Base-by-base conservation (phyloP, 2,329 filamentous ascomycete species). In the Onygena corvina region DNA sequence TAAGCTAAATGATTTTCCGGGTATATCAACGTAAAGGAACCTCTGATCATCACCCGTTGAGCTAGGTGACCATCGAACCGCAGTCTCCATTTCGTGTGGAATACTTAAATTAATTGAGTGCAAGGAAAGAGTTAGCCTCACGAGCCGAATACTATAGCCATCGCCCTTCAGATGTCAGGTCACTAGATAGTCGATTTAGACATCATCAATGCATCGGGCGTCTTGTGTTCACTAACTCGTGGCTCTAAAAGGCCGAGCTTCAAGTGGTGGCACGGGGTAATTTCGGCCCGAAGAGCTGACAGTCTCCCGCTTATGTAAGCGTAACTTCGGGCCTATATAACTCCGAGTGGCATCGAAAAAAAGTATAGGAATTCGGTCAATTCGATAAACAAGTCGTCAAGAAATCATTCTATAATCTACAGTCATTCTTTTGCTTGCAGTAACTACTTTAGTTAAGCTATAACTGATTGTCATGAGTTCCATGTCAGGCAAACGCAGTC, bases 51-150 rank as follows among this genome's bases (percentile, higher is more conserved):
- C 60, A 57, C 66, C 60, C 54, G 71, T 73, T 40, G 77, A 77
- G 58, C 74, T 75, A 47, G 76, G 74, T 53, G 78, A 81, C 76
- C 77, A 82, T 59, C 79, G 73, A 54, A 82, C 76, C 38, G 79
- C 78, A 27, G 76, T 73, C 63, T 78, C 75, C 76, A 79, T 79
- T 14, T 33, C 53, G 34, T 25, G 31, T 50, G 45, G 29, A 9
- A 30, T 42, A 42, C 27, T 42, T 42, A 23, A 25, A 14, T n/a
- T 27, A 20, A 23, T 11, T 20, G 6, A 42, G 21, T 14, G 21
- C 25, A n/a, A 33, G n/a, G n/a, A n/a, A n/a, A n/a, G n/a, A n/a
- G n/a, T n/a, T n/a, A n/a, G n/a, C n/a, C n/a, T n/a, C n/a, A n/a
- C n/a, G n/a, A n/a, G n/a, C n/a, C n/a, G n/a, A n/a, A n/a, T n/a